phyloP scores from a whole-genome alignment of 768 basidiomycete species.

The Boletus eberwhitei region DNA sequence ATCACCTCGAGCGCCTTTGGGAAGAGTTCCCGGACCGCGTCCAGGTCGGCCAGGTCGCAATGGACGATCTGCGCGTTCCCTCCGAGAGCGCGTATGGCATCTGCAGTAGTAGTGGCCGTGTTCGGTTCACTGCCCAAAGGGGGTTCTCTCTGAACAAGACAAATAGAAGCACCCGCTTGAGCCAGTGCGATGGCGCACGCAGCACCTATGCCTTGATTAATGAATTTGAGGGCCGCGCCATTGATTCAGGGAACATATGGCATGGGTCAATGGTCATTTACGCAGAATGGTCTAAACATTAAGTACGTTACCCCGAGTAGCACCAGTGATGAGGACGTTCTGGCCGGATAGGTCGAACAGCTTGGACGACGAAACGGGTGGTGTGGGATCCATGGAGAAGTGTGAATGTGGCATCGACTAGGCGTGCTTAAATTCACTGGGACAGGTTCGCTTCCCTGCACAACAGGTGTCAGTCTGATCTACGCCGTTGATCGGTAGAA shows the following conservation, averaged over 20 bases:
- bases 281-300: constrained; percentile 8
- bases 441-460: background rate
- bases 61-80: constrained; percentile 41
- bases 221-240: background rate
- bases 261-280: constrained; percentile 14
- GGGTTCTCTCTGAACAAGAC: constrained; percentile 45
- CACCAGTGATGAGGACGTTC: constrained; percentile 78
- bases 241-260: too few relatives aligned
- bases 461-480: constrained; percentile 12
- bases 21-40: constrained; percentile 48
- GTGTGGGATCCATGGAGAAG: constrained; percentile 50
- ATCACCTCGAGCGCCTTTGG: constrained; percentile 45
- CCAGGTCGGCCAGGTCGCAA: constrained; percentile 55
- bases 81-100: constrained; percentile 37
- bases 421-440: constrained; percentile 23
- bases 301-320: constrained; percentile 59
- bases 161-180: constrained; percentile 50
- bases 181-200: constrained; percentile 54
- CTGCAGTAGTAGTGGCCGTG: constrained; percentile 32
- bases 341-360: constrained; percentile 68
- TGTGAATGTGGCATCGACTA: constrained; percentile 1
- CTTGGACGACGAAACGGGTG: constrained; percentile 43
- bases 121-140: constrained; percentile 35
- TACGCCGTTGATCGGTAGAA: constrained; percentile 32
- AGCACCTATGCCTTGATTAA: constrained; percentile 48